phyloP scores from a whole-genome alignment of 352 stramenopile species.

The Pythium coloratum region DNA sequence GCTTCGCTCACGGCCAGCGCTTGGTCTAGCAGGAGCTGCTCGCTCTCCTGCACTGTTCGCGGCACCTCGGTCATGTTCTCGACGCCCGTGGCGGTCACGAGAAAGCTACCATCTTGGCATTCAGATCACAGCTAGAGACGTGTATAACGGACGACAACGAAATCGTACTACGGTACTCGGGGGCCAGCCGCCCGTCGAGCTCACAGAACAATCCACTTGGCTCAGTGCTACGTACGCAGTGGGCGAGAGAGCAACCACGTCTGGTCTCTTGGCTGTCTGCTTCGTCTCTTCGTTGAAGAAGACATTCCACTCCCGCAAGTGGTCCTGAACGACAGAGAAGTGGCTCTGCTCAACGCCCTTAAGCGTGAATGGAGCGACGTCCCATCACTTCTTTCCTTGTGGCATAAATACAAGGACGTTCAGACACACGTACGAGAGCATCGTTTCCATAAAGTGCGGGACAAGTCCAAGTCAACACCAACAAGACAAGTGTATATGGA shows the following conservation, averaged over 20 bases:
- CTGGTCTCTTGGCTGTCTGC: conserved; percentile 15
- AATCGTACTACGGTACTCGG: background rate
- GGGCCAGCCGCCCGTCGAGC: background rate
- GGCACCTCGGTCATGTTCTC: conserved; percentile 97
- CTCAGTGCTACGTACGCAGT: conserved; percentile 10
- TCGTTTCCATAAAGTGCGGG: background rate
- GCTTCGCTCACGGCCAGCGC: conserved; percentile 16
- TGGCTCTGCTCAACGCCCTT: conserved; percentile 23
- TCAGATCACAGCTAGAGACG: background rate
- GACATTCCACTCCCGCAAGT: conserved; percentile 13
- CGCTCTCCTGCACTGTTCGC: conserved; percentile 94
- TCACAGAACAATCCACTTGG: conserved; percentile 25
- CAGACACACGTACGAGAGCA: conserved; percentile 16
- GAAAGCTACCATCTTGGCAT: background rate
- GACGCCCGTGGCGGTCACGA: conserved; percentile 94
- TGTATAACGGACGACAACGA: background rate
- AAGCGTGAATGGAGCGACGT: conserved; percentile 11
- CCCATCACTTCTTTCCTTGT: conserved; percentile 23
- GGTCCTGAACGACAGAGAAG: conserved; percentile 20
- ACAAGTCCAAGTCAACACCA: background rate
- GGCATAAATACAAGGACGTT: conserved; percentile 26
- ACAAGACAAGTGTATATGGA: background rate
- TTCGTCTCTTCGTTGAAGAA: background rate
- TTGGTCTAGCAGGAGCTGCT: conserved; percentile 91
- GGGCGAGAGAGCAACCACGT: conserved; percentile 7